Percentiles rank a stretch among this genome's conserved stretches.
These are phyloP conservation scores for Acorus calamus DNA, from an alignment of 106 monocot species.

Conservation along the genomic window DNA sequence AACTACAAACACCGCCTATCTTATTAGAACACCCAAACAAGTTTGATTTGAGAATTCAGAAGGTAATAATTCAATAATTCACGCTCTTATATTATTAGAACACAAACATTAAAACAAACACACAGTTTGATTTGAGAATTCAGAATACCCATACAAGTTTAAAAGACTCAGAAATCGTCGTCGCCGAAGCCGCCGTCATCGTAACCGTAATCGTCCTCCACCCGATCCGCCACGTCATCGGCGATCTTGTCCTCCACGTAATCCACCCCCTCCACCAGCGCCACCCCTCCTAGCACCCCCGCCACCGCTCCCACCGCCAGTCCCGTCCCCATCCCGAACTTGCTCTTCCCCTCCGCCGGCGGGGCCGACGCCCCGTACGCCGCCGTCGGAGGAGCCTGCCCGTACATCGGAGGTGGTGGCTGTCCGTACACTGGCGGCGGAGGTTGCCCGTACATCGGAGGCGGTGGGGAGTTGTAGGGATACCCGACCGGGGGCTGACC, in stretches of 20 bases:
- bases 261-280: slow-evolving; percentile 61
- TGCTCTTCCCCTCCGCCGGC: slow-evolving; percentile 44
- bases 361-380: slow-evolving; percentile 5
- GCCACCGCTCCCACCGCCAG: slow-evolving; percentile 84
- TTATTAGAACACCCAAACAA: no score
- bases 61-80: no score
- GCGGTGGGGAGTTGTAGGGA: slow-evolving; percentile 1
- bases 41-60: no score
- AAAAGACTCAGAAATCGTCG: not conserved
- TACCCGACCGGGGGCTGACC: slow-evolving; percentile 4
- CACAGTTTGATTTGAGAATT: no score
- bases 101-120: no score
- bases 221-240: slow-evolving; percentile 55
- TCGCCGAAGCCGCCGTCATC: slow-evolving; percentile 29
- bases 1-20: no score
- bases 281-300: slow-evolving; percentile 76
- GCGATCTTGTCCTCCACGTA: slow-evolving; percentile 68
- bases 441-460: slow-evolving; percentile 7
- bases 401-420: slow-evolving; percentile 7
- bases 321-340: slow-evolving; percentile 78
- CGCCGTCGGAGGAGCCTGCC: not conserved
- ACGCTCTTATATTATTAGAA: no score
- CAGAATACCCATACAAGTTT: no score
- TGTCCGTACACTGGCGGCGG: not conserved
- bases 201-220: slow-evolving; percentile 54